These are phyloP conservation scores for Hypomontagnella submonticulosa DNA, from an alignment of 495 filamentous ascomycete species.

Conservation along the genomic window DNA sequence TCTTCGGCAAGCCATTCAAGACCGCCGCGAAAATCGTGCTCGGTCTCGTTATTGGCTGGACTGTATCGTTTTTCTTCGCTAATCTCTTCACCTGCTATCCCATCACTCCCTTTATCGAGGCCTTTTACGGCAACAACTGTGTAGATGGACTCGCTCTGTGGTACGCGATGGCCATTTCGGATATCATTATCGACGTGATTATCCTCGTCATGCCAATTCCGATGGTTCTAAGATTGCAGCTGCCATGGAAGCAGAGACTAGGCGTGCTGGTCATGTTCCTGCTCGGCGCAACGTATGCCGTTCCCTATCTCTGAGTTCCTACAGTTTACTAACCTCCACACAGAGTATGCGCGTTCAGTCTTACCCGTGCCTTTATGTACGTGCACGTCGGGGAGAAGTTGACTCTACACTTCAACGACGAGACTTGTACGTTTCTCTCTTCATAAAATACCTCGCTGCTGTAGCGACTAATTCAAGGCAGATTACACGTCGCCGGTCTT, in stretches of 20 bases:
- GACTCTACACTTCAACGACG: slow-evolving; percentile 42
- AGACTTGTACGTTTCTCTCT: slow-evolving; percentile 38
- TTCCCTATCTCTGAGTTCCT: not conserved
- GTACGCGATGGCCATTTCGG: slow-evolving; percentile 49
- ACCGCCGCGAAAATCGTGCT: slow-evolving; percentile 36
- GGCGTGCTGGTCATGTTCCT: slow-evolving; percentile 61
- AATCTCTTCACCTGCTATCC: slow-evolving; percentile 62
- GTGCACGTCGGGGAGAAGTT: slow-evolving; percentile 30
- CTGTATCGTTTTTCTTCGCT: slow-evolving; percentile 58
- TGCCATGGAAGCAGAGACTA: slow-evolving; percentile 56
- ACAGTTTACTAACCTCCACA: slow-evolving; percentile 12
- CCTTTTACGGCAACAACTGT: slow-evolving; percentile 38
- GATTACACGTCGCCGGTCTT: slow-evolving; percentile 42
- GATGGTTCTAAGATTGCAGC: slow-evolving; percentile 56
- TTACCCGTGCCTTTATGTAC: slow-evolving; percentile 29
- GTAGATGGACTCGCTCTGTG: slow-evolving; percentile 36
- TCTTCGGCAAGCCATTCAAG: slow-evolving; percentile 20
- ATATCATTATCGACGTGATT: slow-evolving; percentile 51
- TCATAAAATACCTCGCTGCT: not conserved
- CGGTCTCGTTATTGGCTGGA: slow-evolving; percentile 52
- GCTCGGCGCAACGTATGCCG: slow-evolving; percentile 60
- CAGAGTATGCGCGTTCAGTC: slow-evolving; percentile 38
- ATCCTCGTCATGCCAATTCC: slow-evolving; percentile 63
- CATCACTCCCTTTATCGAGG: slow-evolving; percentile 48
- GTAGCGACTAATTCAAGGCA: not conserved